Percentiles rank a stretch among this genome's conserved stretches.
Evolutionary conservation across 2,329 filamentous ascomycete genomes (phyloP).

Genomic region (Penicillium aurantiogriseum): DNA sequence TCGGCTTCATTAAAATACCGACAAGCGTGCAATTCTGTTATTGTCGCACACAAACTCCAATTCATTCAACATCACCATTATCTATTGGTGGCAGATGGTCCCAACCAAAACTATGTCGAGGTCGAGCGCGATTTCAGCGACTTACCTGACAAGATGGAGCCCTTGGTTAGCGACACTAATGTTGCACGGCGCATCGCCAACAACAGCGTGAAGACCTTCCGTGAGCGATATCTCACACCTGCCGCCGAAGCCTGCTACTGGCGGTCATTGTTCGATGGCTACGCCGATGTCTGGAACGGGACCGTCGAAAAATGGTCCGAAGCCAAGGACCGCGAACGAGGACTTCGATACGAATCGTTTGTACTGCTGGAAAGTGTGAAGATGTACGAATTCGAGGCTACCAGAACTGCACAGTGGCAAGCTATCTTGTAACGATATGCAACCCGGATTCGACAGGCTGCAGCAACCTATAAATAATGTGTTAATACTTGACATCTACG

Average conservation of each 20-base stretch:
- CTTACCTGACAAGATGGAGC: slow-evolving; percentile 42
- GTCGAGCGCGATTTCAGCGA: slow-evolving; percentile 57
- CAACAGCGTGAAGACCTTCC: slow-evolving; percentile 47
- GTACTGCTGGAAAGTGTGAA: slow-evolving; percentile 27
- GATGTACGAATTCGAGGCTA: slow-evolving; percentile 28
- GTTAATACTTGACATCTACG: background rate
- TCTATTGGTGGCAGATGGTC: slow-evolving; percentile 43
- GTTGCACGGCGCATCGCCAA: slow-evolving; percentile 47
- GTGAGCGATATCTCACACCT: slow-evolving; percentile 51
- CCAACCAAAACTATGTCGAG: slow-evolving; percentile 50
- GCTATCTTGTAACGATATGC: background rate
- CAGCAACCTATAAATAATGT: slow-evolving; percentile 2
- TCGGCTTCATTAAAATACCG: slow-evolving; percentile 53
- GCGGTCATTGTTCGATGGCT: slow-evolving; percentile 43
- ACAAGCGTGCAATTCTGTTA: slow-evolving; percentile 50
- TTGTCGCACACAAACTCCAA: slow-evolving; percentile 48
- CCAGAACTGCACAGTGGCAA: slow-evolving; percentile 2
- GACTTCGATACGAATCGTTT: slow-evolving; percentile 35
- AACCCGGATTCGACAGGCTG: background rate
- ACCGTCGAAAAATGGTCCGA: slow-evolving; percentile 17
- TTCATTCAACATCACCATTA: slow-evolving; percentile 51
- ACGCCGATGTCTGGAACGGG: slow-evolving; percentile 26
- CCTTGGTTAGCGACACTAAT: slow-evolving; percentile 38
- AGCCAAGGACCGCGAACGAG: slow-evolving; percentile 14
- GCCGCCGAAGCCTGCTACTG: slow-evolving; percentile 55